phyloP scores from a whole-genome alignment of 176 grass and related monocot species.

The Poa annua region DNA sequence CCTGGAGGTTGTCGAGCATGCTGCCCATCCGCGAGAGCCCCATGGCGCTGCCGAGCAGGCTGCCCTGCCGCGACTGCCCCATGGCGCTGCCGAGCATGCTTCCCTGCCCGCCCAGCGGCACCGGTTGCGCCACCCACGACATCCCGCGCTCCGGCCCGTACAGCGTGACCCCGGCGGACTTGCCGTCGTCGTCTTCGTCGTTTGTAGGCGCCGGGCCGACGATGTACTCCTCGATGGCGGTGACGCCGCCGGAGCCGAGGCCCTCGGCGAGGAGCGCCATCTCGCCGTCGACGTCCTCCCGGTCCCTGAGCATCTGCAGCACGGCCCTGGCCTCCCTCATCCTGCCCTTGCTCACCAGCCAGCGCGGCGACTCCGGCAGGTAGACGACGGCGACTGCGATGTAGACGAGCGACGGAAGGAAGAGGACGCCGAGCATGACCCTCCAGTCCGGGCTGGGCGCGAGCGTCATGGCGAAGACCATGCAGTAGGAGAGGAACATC shows the following conservation, averaged over 20 bases:
- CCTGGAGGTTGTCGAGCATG: conserved; percentile 60
- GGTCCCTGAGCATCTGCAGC: conserved; percentile 64
- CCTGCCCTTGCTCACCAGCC: conserved; percentile 84
- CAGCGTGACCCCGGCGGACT: conserved; percentile 33
- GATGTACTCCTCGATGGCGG: conserved; percentile 80
- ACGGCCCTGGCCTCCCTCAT: conserved; percentile 73
- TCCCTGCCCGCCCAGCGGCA: conserved; percentile 38
- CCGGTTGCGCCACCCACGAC: conserved; percentile 63
- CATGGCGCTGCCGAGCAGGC: conserved; percentile 57
- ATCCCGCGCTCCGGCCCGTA: conserved; percentile 58
- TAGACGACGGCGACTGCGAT: conserved; percentile 51
- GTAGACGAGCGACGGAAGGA: conserved; percentile 54
- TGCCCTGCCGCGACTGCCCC: conserved; percentile 48
- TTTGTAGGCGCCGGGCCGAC: conserved; percentile 33
- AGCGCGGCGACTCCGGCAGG: conserved; percentile 77
- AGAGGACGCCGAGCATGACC: conserved; percentile 77
- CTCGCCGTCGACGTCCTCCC: conserved; percentile 67
- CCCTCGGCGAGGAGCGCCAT: conserved; percentile 44
- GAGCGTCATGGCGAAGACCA: conserved; percentile 82
- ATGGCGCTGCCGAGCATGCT: conserved; percentile 58
- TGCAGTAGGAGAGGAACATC: conserved; percentile 87
- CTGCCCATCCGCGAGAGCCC: conserved; percentile 34
- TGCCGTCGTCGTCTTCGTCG: not conserved
- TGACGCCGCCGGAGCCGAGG: conserved; percentile 49
- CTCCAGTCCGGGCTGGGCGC: conserved; percentile 64